Evolutionary conservation across 1,284 basidiomycete species (phyloP), one percentile per base, ranked within the genome.

Genomic region (Cutaneotrichosporon mucoides): DNA sequence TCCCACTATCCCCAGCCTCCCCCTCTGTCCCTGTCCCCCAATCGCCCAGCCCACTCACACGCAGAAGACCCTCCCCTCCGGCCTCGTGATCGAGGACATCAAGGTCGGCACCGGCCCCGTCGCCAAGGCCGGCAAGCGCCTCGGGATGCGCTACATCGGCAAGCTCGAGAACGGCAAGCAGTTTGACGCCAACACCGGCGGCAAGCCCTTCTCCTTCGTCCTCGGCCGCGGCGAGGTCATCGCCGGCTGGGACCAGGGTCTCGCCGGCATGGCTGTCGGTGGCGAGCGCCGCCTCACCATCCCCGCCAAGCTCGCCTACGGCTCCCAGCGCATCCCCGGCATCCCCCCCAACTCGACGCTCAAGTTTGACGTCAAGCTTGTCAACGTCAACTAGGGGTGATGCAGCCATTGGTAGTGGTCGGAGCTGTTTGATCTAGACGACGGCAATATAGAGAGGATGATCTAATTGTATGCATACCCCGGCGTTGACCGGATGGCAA

Each of bases 181-280:
- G 47, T 97, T 97, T 70, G 94, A 98, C 80, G 82, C 85, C 73
- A 96, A 96, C 80, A 87, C 84, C 63, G 88, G 86, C 73, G 94
- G 94, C 68, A 88, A 86, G 74, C 90, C 92, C 84, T 96, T 97
- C 81, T 80, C 81, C 50, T 97, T 97, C 83, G 84, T 82, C 52
- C 83, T 98, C 38, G 95, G 94, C 57, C 82, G 84, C 62, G 91
- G 91, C 46, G 88, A 96, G 75, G 94, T 97, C 55, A 95, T 97
- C 79, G 89, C 89, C 81, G 92, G 89, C 82, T 96, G 92, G 94
- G 93, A 96, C 70, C 82, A 90, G 69, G 94, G 94, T 56, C 83
- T 98, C 60, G 85, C 82, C 57, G 95, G 94, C 52, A 96, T 98
- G 92, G 85, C 88, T 68, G 86, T 88, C 51, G 93, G 91, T 55